Evolutionary conservation across 306 rosid genomes (phyloP), one percentile per base, ranked within the genome.

Genomic region (Canavalia gladiata): DNA sequence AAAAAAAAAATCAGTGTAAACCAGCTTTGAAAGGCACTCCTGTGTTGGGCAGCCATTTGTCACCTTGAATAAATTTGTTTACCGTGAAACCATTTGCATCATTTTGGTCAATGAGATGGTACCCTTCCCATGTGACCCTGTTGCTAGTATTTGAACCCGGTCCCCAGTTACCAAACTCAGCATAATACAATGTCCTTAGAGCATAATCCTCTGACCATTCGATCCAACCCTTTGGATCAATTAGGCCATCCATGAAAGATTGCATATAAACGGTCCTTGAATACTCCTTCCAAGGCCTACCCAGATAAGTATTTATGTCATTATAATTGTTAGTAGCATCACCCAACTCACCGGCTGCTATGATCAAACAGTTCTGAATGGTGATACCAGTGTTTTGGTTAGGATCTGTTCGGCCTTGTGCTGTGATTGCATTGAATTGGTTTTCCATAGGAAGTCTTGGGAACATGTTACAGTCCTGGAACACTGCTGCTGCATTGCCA

Each of bases 241-340:
- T 78, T 9, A 89, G 37, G 6, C 83, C 84, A 59, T 86, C 90
- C 85, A 86, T 76, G 56, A 75, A 89, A 76, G 79, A 68, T 42
- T 91, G 76, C 87, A 89, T 68, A 65, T 73, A 91, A 42, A 87
- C 79, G 7, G 88, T 84, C 41, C 90, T 89, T 5, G 91, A 88
- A 68, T 80, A 87, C 71, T 85, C 83, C 74, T 88, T 84, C 93
- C 95, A 91, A 31, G 93, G 90, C 84, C 92, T 46, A 52, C 92
- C 92, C 58, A 88, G 55, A 80, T 75, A 89, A 0, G 92, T 87
- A 30, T 59, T 29, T 33, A 70, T 66, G 4, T 13, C 68, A 52
- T 57, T 67, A 34, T 74, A 68, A 43, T 59, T 67, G 51, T 31
- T 71, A 33, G 1, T 34, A 18, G 56, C 69, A 68, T 9, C 74